phyloP scores from a whole-genome alignment of 179 eudicot genomes.

The Spergularia azorica region DNA sequence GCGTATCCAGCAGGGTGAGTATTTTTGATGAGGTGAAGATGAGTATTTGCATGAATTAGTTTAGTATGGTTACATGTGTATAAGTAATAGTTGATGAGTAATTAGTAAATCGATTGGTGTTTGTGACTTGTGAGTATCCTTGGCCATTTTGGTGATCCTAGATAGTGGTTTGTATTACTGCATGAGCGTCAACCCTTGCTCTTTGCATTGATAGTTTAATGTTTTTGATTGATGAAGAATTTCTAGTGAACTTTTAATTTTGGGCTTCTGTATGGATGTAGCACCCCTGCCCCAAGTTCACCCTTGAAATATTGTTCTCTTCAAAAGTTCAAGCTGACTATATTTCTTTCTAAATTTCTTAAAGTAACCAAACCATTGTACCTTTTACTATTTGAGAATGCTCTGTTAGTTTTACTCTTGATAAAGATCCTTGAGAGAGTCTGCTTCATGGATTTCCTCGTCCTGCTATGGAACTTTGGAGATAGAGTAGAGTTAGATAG shows the following conservation, averaged over 20 bases:
- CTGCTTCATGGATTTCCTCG: no score
- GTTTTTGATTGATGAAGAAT: neutral
- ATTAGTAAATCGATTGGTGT: neutral
- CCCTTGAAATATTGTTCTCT: no score
- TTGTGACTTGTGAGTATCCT: neutral
- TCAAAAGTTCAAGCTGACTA: no score
- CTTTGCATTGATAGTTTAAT: neutral
- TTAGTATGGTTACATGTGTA: neutral
- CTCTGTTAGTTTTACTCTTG: no score
- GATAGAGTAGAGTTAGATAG: no score
- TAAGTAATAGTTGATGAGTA: neutral
- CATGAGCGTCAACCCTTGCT: neutral
- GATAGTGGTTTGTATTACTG: neutral
- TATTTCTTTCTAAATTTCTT: no score
- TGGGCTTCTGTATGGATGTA: neutral
- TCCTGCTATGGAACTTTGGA: no score
- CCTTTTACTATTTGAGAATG: no score
- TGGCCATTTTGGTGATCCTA: neutral
- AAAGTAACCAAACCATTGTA: no score
- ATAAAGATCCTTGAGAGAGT: no score
- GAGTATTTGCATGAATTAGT: neutral
- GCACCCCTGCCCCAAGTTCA: no score
- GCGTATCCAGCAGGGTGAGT: conserved; percentile 82
- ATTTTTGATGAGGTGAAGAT: conserved; percentile 15
- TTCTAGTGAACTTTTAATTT: neutral